Conservation (phyloP, 2,329 filamentous ascomycete genomes). For the Paraphaeosphaeria minitans region DNA sequence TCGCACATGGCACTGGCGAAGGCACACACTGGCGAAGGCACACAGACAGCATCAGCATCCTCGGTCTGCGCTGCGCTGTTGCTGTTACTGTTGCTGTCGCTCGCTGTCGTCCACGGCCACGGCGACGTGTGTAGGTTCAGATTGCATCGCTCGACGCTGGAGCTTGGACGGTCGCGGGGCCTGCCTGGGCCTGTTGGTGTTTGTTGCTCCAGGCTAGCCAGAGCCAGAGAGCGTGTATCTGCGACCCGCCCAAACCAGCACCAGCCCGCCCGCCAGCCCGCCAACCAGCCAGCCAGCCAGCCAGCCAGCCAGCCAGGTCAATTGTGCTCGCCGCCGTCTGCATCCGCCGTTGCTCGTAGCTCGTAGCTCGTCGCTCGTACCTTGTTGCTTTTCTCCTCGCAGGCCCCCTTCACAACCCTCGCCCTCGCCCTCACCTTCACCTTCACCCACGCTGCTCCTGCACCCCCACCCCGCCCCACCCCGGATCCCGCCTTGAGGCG, state of each 20-base stretch:
- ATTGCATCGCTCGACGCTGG: neutral
- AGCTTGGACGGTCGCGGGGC: neutral
- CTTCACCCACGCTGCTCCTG: neutral
- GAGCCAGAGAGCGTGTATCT: neutral
- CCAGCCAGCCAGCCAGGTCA: neutral
- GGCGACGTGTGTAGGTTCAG: neutral
- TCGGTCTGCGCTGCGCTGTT: too few species aligned
- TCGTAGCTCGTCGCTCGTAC: too few species aligned
- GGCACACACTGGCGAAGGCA: neutral
- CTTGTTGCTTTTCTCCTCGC: neutral
- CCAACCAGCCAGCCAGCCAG: neutral
- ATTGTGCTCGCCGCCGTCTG: constrained; percentile 3
- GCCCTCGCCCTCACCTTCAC: neutral
- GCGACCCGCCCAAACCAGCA: neutral
- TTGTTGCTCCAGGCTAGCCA: neutral
- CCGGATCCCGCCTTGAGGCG: constrained; percentile 28
- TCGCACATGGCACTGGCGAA: neutral
- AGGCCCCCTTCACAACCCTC: neutral
- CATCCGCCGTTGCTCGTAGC: constrained; percentile 6
- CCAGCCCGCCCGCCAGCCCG: neutral
- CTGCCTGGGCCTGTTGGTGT: constrained; percentile 6
- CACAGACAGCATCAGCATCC: too few species aligned
- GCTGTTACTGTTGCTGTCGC: too few species aligned
- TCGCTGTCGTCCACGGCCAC: neutral
- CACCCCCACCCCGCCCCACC: constrained; percentile 10